Evolutionary conservation across 2,329 filamentous ascomycete genomes (phyloP).

Genomic region (Emydomyces testavorans): DNA sequence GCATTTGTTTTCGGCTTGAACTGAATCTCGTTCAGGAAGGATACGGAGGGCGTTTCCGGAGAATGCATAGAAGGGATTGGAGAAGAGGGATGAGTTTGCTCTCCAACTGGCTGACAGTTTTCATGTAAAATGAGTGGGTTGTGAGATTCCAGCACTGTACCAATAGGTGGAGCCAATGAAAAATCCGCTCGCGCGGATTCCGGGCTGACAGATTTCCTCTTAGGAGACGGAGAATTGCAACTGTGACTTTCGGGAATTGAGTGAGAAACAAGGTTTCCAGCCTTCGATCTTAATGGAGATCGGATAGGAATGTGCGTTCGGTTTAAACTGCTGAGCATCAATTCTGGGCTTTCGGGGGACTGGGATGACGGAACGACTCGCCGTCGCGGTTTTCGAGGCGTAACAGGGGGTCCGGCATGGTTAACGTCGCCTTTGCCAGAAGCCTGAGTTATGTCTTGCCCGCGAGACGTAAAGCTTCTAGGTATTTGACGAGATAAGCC

Average conservation of each 20-base stretch:
- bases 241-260: background rate
- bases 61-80: constrained; percentile 1
- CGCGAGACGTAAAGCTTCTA: background rate
- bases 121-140: background rate
- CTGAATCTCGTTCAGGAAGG: background rate
- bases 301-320: background rate
- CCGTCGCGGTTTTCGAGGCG: constrained; percentile 25
- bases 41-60: constrained; percentile 3
- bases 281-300: background rate
- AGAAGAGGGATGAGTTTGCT: background rate
- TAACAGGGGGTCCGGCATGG: constrained; percentile 17
- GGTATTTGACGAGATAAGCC: background rate
- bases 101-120: background rate
- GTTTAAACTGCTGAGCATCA: constrained; percentile 17
- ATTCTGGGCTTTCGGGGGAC: constrained; percentile 33
- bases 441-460: background rate
- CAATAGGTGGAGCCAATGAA: background rate
- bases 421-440: background rate
- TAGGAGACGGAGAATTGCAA: background rate
- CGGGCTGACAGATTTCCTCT: background rate
- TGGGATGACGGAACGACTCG: constrained; percentile 34
- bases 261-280: background rate
- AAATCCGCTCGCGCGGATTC: background rate
- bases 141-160: background rate
- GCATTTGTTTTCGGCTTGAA: background rate